Evolutionary conservation across 352 stramenopile genomes (phyloP).

Genomic region (Pythium diclinum): DNA sequence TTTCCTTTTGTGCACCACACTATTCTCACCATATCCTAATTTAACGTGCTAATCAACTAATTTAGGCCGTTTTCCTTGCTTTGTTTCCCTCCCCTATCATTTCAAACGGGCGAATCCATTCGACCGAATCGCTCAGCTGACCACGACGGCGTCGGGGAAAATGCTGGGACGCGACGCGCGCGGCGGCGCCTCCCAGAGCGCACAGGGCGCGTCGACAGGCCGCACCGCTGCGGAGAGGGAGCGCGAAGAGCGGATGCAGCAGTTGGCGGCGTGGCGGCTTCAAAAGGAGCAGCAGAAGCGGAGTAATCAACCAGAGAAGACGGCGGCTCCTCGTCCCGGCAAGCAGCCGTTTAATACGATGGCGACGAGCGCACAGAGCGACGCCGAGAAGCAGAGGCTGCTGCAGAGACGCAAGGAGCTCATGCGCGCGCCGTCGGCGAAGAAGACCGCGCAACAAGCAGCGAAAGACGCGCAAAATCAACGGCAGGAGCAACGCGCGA

Average conservation of each 20-base stretch:
- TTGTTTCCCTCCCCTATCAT: conserved; percentile 1
- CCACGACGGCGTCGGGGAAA: background rate
- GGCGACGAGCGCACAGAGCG: conserved; percentile 7
- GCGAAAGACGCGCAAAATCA: background rate
- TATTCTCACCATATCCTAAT: background rate
- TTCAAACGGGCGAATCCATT: conserved; percentile 1
- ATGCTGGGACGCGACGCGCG: conserved; percentile 18
- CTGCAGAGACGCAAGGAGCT: conserved; percentile 18
- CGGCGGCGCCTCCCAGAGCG: background rate
- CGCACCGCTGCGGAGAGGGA: conserved; percentile 5
- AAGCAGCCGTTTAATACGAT: conserved; percentile 9
- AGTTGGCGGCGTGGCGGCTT: conserved; percentile 14
- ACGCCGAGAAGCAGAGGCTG: conserved; percentile 14
- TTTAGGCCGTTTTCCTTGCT: background rate
- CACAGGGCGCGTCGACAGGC: background rate
- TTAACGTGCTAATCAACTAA: background rate
- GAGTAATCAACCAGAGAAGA: background rate
- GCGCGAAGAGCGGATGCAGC: background rate
- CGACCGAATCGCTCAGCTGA: background rate
- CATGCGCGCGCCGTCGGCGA: conserved; percentile 15
- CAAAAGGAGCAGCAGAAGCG: background rate
- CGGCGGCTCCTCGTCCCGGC: background rate
- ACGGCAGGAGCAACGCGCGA: background rate
- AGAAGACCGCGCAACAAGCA: background rate
- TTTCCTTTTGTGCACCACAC: background rate